A percentile compares a stretch with the other conserved stretches of the same genome.
Evolutionary conservation across 1,284 basidiomycete genomes (phyloP).

Genomic region (Boletus sp.): DNA sequence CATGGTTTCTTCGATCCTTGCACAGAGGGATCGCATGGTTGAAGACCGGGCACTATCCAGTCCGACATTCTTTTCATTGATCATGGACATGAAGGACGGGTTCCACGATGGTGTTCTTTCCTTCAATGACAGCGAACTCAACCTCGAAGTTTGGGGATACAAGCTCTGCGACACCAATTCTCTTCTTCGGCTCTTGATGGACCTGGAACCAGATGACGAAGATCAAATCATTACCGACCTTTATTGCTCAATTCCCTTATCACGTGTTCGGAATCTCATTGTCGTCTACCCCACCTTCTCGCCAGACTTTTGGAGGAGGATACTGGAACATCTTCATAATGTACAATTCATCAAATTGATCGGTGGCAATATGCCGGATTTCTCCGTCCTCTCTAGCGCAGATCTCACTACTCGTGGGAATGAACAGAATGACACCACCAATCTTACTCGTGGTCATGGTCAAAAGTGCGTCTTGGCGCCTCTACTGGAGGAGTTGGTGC

Average conservation of each 20-base stretch:
- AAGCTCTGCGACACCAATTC: neutral
- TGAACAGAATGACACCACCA: no score
- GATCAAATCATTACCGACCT: neutral
- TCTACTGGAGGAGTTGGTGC: neutral
- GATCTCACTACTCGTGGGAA: neutral
- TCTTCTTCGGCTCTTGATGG: neutral
- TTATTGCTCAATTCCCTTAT: conserved; percentile 1
- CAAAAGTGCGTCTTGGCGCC: neutral
- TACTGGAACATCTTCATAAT: neutral
- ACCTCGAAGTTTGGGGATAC: neutral
- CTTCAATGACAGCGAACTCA: neutral
- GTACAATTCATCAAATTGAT: conserved; percentile 3
- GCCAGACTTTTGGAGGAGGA: neutral
- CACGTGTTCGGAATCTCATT: neutral
- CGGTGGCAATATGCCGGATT: neutral
- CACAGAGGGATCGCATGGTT: neutral
- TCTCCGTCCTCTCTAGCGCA: neutral
- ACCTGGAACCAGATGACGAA: neutral
- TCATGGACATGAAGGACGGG: neutral
- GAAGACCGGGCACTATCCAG: neutral
- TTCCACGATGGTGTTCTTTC: no score
- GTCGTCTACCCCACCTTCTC: neutral
- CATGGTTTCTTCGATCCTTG: neutral
- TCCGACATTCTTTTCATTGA: neutral
- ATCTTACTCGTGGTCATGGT: no score